Evolutionary conservation across 1,284 basidiomycete species (phyloP), one percentile per base, ranked within the genome.

Genomic region (Marasmius oreades): DNA sequence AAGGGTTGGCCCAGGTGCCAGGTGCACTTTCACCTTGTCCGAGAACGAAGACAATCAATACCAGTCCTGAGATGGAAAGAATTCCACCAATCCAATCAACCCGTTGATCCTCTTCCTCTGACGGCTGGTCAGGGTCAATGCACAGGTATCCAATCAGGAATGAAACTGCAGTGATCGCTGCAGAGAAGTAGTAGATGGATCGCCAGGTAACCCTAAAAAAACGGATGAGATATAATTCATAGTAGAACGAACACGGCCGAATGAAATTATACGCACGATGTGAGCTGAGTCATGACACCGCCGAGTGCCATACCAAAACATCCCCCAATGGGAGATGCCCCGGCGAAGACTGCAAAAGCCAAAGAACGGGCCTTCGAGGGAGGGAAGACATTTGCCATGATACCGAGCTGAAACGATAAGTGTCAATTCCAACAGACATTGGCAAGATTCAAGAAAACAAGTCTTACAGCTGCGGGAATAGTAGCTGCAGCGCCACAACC

Each of bases 51-150:
- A 90, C 80, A 60, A 96, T 77, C 2, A 95, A 74, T 0, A 91
- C 85, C 12, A 95, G 74, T 0, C 90, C 93, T 0, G 77, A 68
- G 0, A 91, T 93, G 46, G 92, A 78, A 31, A 95, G 70, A 18
- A 82, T 72, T 0, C 88, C 89, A 4, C 94, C 93, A 20, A 92
- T 65, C 90, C 91, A 95, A 66, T 97, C 93, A 0, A 96, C 76
- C 0, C 88, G 77, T 23, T 72, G 72, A 61, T 91, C 86, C 0
- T 24, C 44, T 56, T 82, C 80, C 4, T 66, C 61, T 0, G 78
- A 78, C 0, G 73, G 73, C 3, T 66, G 20, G 61, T 86, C 85
- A 0, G 69, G 56, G 39, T 88, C 84, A 36, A 93, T 79, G 5
- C 77, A 75, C 14, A 82, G 56, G 0, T 78, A 62, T 0, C 79